A percentile compares a stretch with the other conserved stretches of the same genome.
Evolutionary conservation across 2,329 filamentous ascomycete species (phyloP).

Genomic region (Sporothrix inflata): DNA sequence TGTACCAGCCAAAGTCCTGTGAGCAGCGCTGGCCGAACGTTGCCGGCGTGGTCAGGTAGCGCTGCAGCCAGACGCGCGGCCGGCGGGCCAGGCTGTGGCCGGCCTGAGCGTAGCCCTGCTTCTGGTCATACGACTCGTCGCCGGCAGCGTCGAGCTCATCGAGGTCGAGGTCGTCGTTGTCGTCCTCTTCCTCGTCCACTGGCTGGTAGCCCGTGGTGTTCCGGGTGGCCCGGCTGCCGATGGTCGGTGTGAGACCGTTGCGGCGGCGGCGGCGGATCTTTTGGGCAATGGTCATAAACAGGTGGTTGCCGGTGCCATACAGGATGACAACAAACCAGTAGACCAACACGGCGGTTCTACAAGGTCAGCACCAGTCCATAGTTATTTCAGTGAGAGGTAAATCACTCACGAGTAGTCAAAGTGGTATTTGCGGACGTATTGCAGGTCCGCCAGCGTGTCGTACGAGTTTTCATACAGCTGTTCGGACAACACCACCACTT

Average conservation of each 20-base stretch:
- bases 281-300: not conserved
- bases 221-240: not conserved
- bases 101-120: not conserved
- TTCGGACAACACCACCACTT: slow-evolving; percentile 43
- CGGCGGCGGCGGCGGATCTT: not conserved
- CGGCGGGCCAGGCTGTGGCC: slow-evolving; percentile 9
- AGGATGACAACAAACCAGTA: slow-evolving; percentile 47
- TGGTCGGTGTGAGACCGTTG: not conserved
- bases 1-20: slow-evolving; percentile 47
- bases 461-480: slow-evolving; percentile 43
- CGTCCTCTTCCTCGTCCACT: not conserved
- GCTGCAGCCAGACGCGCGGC: slow-evolving; percentile 26
- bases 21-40: slow-evolving; percentile 50
- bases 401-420: slow-evolving; percentile 43
- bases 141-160: not conserved
- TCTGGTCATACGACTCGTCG: not conserved
- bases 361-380: not conserved
- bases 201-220: not conserved
- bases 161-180: not conserved
- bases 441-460: slow-evolving; percentile 46
- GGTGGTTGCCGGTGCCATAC: slow-evolving; percentile 32
- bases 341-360: slow-evolving; percentile 37
- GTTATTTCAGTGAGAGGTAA: not conserved
- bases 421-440: slow-evolving; percentile 45
- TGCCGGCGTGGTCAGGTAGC: slow-evolving; percentile 35